Evolutionary conservation across 805 yeast species (phyloP), one percentile per base, ranked within the genome.

Genomic region (Maudiozyma saulgeensis): DNA sequence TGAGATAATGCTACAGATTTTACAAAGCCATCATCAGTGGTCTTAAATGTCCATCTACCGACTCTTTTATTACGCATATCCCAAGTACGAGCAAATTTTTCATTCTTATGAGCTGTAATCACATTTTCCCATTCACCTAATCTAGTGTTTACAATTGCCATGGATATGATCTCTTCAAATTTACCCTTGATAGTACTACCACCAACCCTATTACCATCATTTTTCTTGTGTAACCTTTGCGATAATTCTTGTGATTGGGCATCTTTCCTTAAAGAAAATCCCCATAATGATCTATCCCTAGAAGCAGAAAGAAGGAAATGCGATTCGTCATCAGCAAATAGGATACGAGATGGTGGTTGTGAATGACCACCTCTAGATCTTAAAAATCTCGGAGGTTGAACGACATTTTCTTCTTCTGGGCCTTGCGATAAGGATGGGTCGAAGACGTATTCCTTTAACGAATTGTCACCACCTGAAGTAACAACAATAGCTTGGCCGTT

Each of bases 341-440:
- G 70, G 40, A 93, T 79, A 5, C 79, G 63, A 0, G 84, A 74
- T 2, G 98, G 95, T 3, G 99, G 96, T 31, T 86, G 84, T 4
- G 96, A 80, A 65, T 93, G 99, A n/a, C 99, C 99, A 59, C 97
- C 98, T 63, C 99, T 79, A 0, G 95, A 85, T 64, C 99, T 80
- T 59, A 95, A 73, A 52, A 82, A 80, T 61, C 99, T 82, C 41
- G 99, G 98, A 1, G 96, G 96, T 12, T 89, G 79, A 5, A 86
- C 82, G 32, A 87, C 80, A 1, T 82, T 72, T 40, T 66, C 66
- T 37, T 65, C 63, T 42, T 60, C 64, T 41, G 13, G 16, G 16
- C 53, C 59, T 56, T 81, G 78, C 0, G 90, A 80, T 46, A 90
- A 70, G 1, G 93, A 79, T 2, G 97, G 97, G 68, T 93, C 99